Evolutionary conservation across 306 rosid genomes (phyloP), one percentile per base, ranked within the genome.

Genomic region (Dryas alaskensis): DNA sequence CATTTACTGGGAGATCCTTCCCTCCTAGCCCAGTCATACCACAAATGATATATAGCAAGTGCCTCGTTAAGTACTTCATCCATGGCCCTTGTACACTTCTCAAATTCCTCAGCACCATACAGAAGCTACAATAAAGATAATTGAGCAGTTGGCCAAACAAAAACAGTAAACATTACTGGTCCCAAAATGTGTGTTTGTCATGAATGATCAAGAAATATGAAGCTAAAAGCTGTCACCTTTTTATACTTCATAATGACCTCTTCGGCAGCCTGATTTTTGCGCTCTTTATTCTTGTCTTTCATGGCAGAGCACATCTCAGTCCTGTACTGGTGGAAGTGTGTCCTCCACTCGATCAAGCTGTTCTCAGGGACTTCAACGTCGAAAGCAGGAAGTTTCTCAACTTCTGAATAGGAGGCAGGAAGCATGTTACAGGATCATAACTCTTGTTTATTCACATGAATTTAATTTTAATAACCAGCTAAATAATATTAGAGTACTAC

Each of bases 331-430:
- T 1, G 47, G 42, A 89, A 69, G 16, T 7, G 39, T 3, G 3
- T 0, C 59, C 13, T 22, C 98, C 98, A 90, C 67, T 71, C 83
- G 25, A 50, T 45, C 67, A 57, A 37, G 74, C 69, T 75, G 13
- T 44, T 25, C 2, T 8, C 2, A 49, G 95, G 92, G 55, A 86
- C 58, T 77, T 88, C 81, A 63, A 73, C 81, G 16, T 84, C 92
- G 65, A 90, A 92, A 78, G 79, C 67, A 0, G 95, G 73, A 44
- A 92, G 90, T 75, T 84, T 90, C 48, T 46, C 19, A 52, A 93
- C 84, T 54, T 86, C 96, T 87, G 86, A 27, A 59, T 43, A 40
- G 62, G n/a, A 52, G 4, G 6, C 48, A 51, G 73, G 13, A 16
- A 8, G n/a, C 4, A 37, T 16, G 12, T 31, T 31, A 31, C 37